A percentile compares a stretch with the other conserved stretches of the same genome.
These are phyloP conservation scores for Leccinum variabile DNA, from an alignment of 1,284 basidiomycete species.

Conservation along the genomic window DNA sequence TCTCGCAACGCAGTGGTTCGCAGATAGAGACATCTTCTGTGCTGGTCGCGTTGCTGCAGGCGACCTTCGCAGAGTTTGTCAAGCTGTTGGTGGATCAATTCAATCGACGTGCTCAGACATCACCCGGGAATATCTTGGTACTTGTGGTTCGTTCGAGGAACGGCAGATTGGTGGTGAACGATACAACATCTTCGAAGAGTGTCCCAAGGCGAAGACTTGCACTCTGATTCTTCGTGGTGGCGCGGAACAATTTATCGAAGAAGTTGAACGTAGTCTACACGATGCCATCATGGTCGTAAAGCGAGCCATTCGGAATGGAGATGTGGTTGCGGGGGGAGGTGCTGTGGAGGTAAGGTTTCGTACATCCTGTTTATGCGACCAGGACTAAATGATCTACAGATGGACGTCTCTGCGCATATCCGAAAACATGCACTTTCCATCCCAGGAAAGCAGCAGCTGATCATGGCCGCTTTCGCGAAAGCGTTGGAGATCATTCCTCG, in stretches of 20 bases:
- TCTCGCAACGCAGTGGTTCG: conserved; percentile 99
- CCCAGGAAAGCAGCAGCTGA: conserved; percentile 94
- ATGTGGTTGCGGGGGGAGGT: conserved; percentile 96
- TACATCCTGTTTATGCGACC: conserved; percentile 3
- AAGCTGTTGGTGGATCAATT: conserved; percentile 93
- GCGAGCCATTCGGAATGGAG: conserved; percentile 92
- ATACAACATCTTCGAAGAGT: conserved; percentile 95
- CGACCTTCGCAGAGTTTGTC: conserved; percentile 92
- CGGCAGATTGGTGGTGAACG: conserved; percentile 96
- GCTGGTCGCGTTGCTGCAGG: conserved; percentile 92
- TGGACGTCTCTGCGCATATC: conserved; percentile 95
- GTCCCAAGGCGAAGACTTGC: conserved; percentile 95
- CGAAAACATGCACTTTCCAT: conserved; percentile 90
- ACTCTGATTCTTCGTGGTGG: conserved; percentile 96
- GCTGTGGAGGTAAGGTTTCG: conserved; percentile 78
- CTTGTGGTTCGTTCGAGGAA: conserved; percentile 92
- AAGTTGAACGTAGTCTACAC: conserved; percentile 96
- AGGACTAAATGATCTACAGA: conserved; percentile 49
- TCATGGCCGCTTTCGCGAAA: conserved; percentile 96
- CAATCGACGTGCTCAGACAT: conserved; percentile 98
- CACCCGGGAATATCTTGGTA: conserved; percentile 85
- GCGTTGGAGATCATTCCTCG: conserved; percentile 97
- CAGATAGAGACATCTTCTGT: conserved; percentile 98
- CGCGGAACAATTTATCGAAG: conserved; percentile 98
- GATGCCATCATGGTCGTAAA: conserved; percentile 99